Evolutionary conservation across 345 rosid genomes (phyloP), one percentile per base, ranked within the genome.

Genomic region (Pistacia atlantica): DNA sequence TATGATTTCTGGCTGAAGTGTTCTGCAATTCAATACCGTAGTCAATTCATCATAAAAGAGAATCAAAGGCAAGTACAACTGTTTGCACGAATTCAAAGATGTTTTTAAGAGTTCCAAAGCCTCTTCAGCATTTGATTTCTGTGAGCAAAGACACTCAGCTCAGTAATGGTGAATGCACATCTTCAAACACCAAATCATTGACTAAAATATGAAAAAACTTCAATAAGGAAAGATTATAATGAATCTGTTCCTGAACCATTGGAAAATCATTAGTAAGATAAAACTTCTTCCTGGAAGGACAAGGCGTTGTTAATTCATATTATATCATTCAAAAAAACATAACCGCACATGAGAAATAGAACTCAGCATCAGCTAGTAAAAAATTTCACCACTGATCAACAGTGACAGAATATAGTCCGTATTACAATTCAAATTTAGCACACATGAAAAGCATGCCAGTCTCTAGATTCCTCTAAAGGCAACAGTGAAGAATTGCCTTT

Each of bases 11-110:
- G 93, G 91, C 46, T 91, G 89, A 82, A 93, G 92, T 77, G 80
- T 78, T 84, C 72, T 88, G 17, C 81, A 69, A 52, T 82, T 87
- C 77, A 93, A 79, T 78, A 89, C 54, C 71, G 83, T 75, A 66
- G 89, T 79, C 80, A 93, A 80, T 74, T 93, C 98, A 81, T 93
- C 98, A 72, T 90, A 90, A 84, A 93, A 87, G 79, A 91, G 87
- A 79, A 85, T 82, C 78, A 82, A 64, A 60, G 91, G 83, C 68
- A 88, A 89, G 79, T 79, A 71, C 31, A 85, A 80, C 74, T 88
- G 86, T 84, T 82, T 93, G 82, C 95, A 91, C 75, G 93, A 91
- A 72, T 90, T 91, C 75, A 89, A 77, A 68, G 92, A 83, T 65
- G 89, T 86, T 83, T 86, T 86, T 77, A 93, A 77, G 75, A 93